A percentile compares a stretch with the other conserved stretches of the same genome.
phyloP scores from a whole-genome alignment of 352 stramenopile species.

The Phytophthora rubi region DNA sequence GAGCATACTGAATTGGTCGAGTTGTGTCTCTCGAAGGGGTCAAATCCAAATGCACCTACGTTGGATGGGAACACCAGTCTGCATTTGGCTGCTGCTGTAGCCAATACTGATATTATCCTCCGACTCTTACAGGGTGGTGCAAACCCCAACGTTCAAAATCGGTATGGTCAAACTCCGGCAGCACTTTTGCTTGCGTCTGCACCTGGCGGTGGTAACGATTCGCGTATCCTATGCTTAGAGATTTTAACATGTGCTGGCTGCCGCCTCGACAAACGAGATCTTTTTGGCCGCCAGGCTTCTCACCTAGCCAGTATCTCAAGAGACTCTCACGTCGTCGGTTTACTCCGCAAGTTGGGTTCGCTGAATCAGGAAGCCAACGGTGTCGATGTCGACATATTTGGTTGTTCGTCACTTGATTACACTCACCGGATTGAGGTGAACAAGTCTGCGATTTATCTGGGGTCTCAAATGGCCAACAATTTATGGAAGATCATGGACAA shows the following conservation, averaged over 20 bases:
- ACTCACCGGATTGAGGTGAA: conserved; percentile 34
- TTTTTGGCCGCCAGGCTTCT: conserved; percentile 66
- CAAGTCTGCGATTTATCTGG: conserved; percentile 34
- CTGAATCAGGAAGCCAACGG: conserved; percentile 27
- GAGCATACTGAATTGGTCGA: conserved; percentile 62
- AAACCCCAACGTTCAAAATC: conserved; percentile 67
- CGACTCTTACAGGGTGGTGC: conserved; percentile 61
- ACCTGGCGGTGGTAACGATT: conserved; percentile 22
- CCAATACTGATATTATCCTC: conserved; percentile 58
- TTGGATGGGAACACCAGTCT: conserved; percentile 77
- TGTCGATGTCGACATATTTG: conserved; percentile 68
- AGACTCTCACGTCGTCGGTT: conserved; percentile 38
- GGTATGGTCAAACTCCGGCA: conserved; percentile 72
- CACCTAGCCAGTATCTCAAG: conserved; percentile 59
- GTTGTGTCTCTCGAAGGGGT: conserved; percentile 69
- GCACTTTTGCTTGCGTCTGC: conserved; percentile 56
- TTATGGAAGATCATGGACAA: conserved; percentile 36
- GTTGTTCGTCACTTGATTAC: conserved; percentile 66
- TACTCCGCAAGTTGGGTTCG: conserved; percentile 43
- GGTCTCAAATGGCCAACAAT: conserved; percentile 40
- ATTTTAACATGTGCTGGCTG: conserved; percentile 59
- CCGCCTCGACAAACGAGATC: conserved; percentile 57
- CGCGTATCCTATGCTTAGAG: conserved; percentile 52
- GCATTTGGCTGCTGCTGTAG: conserved; percentile 61
- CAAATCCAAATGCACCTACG: conserved; percentile 65